phyloP scores from a whole-genome alignment of 345 rosid species.

The Psidium guajava region DNA sequence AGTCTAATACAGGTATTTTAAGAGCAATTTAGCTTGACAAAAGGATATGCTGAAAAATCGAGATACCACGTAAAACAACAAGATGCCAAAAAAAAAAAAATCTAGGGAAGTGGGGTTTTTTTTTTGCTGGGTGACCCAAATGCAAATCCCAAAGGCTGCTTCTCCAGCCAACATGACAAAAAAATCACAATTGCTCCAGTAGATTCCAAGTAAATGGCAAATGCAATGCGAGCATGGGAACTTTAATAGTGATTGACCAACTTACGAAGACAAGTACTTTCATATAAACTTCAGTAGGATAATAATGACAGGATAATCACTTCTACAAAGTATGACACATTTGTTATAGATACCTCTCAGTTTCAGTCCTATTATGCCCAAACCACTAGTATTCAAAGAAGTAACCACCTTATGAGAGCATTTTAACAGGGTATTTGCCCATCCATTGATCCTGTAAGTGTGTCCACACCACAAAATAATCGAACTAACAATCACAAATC shows the following conservation, averaged over 20 bases:
- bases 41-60: not conserved
- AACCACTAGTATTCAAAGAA: not conserved
- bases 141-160: not conserved
- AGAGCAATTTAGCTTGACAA: not conserved
- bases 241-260: not conserved
- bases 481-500: not conserved
- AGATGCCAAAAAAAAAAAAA: too few relatives aligned
- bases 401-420: not conserved
- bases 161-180: not conserved
- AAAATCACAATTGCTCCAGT: not conserved
- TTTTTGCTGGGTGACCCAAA: not conserved
- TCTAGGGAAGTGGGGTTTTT: not conserved
- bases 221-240: not conserved
- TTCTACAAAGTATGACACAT: not conserved
- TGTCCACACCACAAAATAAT: not conserved
- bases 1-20: not conserved
- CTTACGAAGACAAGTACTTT: not conserved
- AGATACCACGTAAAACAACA: not conserved
- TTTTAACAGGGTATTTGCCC: not conserved
- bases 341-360: not conserved
- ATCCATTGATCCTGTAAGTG: not conserved
- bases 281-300: not conserved
- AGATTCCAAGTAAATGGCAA: not conserved
- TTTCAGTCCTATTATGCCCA: not conserved
- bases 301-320: not conserved